Evolutionary conservation across 768 basidiomycete species (phyloP).

Genomic region (Gloeophyllum trabeum): DNA sequence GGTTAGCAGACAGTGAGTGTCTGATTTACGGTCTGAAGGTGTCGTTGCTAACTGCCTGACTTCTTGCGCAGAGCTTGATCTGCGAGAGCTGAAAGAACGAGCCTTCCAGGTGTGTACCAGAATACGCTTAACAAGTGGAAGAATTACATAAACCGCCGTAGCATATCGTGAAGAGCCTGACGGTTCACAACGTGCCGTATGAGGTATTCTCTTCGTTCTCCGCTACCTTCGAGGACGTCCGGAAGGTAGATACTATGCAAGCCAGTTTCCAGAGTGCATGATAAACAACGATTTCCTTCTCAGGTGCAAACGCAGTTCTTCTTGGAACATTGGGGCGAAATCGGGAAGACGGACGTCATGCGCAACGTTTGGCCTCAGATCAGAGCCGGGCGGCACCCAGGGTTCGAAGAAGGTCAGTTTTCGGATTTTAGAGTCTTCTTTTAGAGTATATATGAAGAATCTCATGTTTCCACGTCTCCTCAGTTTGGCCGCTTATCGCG

Average conservation of each 20-base stretch:
- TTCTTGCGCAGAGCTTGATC: slow-evolving; percentile 44
- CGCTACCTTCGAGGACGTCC: slow-evolving; percentile 68
- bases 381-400: slow-evolving; percentile 70
- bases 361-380: slow-evolving; percentile 79
- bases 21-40: background rate
- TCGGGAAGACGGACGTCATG: slow-evolving; percentile 79
- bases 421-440: no score
- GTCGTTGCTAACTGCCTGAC: no score
- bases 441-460: no score
- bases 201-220: slow-evolving; percentile 84
- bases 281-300: no score
- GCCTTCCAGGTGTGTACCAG: slow-evolving; percentile 39
- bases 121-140: background rate
- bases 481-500: slow-evolving; percentile 12
- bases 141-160: slow-evolving; percentile 14
- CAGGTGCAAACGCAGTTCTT: slow-evolving; percentile 68
- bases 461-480: background rate
- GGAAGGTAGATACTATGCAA: slow-evolving; percentile 37
- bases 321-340: slow-evolving; percentile 72
- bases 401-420: slow-evolving; percentile 69
- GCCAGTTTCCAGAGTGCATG: no score
- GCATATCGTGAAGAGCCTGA: slow-evolving; percentile 70
- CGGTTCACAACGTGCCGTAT: slow-evolving; percentile 70
- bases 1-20: slow-evolving; percentile 71
- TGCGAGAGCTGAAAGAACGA: slow-evolving; percentile 60